Base-by-base conservation (phyloP, 768 basidiomycete species). In the Collybiopsis luxurians region DNA sequence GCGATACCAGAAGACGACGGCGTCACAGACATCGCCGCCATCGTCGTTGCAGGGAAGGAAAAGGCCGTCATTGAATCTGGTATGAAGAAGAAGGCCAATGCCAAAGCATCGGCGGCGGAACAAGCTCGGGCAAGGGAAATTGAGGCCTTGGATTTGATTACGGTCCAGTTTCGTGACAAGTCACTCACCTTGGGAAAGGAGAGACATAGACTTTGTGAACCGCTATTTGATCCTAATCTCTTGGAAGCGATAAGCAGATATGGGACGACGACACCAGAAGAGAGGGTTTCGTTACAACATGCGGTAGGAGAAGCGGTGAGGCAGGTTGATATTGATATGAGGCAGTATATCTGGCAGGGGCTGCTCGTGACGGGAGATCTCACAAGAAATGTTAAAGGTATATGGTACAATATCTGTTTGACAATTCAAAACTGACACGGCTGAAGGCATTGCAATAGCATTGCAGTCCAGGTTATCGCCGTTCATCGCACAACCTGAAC, bases 1-100 rank as follows among this genome's bases (percentile, higher is more conserved):
- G 82, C 79, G 6, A 51, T 73, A 34, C 75, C 74, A 15, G 92
- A 92, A 59, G 92, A 93, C 55, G 93, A 94, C 60, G 94, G 91
- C 3, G 75, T 92, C 24, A 91, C 90, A 17, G 91, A 96, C 67
- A 92, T 95, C 57, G 94, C 94, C 5, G 92, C 95, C 7, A 85
- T 91, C 45, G 77, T 96, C 43, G 90, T 93, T 30, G 90, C 92
- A 7, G 94, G 94, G n/a, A 90, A 89, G 66, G 94, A 95, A 71
- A 85, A 87, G 61, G 90, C 92, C 0, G 83, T 95, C 31, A 94
- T 95, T 59, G 92, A 94, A 69, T 85, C 83, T 59, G 88, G 85
- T 19, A 87, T 86, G 75, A 92, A 89, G 73, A 89, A 87, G 67
- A 87, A 86, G 61, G 80, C 82, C 24, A 86, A 78, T 7, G 84